A percentile compares a stretch with the other conserved stretches of the same genome.
These are phyloP conservation scores for Leccinum arenicola DNA, from an alignment of 768 basidiomycete species.

Conservation along the genomic window DNA sequence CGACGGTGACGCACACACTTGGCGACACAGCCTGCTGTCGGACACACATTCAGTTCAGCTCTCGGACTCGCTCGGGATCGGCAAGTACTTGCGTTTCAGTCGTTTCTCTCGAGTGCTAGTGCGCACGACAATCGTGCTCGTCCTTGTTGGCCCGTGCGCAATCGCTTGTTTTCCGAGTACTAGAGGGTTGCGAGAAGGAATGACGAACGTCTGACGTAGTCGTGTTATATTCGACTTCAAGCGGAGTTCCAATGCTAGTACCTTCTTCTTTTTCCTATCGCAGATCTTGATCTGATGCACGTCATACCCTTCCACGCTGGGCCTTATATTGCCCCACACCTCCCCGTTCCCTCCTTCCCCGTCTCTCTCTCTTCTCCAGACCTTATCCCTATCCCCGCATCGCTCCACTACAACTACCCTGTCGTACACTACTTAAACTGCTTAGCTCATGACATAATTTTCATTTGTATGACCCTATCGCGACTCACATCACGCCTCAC, in stretches of 20 bases:
- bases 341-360: background rate
- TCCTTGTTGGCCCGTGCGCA: slow-evolving; percentile 32
- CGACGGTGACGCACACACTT: slow-evolving; percentile 24
- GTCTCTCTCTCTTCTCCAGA: background rate
- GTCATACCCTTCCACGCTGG: slow-evolving; percentile 27
- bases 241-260: slow-evolving; percentile 36
- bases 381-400: background rate
- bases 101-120: background rate
- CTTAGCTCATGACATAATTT: background rate
- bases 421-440: background rate
- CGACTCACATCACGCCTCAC: slow-evolving; percentile 3
- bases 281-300: slow-evolving; percentile 35
- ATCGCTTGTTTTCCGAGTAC: slow-evolving; percentile 22
- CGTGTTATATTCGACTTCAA: slow-evolving; percentile 41
- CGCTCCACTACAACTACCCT: background rate
- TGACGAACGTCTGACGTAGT: slow-evolving; percentile 46
- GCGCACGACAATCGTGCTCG: slow-evolving; percentile 8
- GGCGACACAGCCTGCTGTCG: slow-evolving; percentile 22
- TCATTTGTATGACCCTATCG: slow-evolving; percentile 2
- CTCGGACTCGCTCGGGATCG: slow-evolving; percentile 19
- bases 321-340: slow-evolving; percentile 19
- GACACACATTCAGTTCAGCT: slow-evolving; percentile 17
- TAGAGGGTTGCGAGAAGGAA: slow-evolving; percentile 33
- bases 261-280: slow-evolving; percentile 27
- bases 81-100: slow-evolving; percentile 24